phyloP scores from a whole-genome alignment of 257 asterid species.

The Penstemon barbatus region DNA sequence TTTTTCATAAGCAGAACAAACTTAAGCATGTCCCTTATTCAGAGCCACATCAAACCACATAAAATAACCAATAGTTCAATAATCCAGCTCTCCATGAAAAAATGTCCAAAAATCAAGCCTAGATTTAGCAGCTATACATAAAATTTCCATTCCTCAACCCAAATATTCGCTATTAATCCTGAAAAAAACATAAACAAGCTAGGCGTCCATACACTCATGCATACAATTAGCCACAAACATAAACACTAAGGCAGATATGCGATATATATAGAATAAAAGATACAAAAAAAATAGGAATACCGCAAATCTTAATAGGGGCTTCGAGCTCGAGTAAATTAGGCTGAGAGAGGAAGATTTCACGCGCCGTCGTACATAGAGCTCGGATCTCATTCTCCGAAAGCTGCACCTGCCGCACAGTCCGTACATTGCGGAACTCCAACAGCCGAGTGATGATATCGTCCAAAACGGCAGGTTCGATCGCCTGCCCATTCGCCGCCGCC shows the following conservation, averaged over 20 bases:
- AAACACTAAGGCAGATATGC: neutral
- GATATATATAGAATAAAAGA: neutral
- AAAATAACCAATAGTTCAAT: too few species aligned
- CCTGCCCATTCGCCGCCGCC: conserved; percentile 73
- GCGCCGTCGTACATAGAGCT: conserved; percentile 65
- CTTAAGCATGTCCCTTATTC: too few species aligned
- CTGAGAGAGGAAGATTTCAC: conserved; percentile 84
- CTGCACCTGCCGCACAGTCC: conserved; percentile 87
- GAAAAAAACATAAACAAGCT: neutral
- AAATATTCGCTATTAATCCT: neutral
- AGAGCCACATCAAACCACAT: too few species aligned
- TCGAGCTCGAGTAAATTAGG: conserved; percentile 96
- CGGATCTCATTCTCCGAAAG: conserved; percentile 94
- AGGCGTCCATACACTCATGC: conserved; percentile 4
- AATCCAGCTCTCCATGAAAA: neutral
- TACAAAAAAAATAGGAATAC: conserved; percentile 32
- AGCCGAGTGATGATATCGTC: conserved; percentile 82
- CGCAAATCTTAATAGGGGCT: conserved; percentile 98
- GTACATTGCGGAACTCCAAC: conserved; percentile 73
- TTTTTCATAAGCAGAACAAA: too few species aligned
- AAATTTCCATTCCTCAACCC: neutral
- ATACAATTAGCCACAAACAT: neutral
- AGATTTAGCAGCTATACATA: neutral
- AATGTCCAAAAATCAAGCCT: neutral
- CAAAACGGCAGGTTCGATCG: conserved; percentile 70